A percentile compares a stretch with the other conserved stretches of the same genome.
phyloP scores from a whole-genome alignment of 768 basidiomycete genomes.

The Mycena capillaripes region DNA sequence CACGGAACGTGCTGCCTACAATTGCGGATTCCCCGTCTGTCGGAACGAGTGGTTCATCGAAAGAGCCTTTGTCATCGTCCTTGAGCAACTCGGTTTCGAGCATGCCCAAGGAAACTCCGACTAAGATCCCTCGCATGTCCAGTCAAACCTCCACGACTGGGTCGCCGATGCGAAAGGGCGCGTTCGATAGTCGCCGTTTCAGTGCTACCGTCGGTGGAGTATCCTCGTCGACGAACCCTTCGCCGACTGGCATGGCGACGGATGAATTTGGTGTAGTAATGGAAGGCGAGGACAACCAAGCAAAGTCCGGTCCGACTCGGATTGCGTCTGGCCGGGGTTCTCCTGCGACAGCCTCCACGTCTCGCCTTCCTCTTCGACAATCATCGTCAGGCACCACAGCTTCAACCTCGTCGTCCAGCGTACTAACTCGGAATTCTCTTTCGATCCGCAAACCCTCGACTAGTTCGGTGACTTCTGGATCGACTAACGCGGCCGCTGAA shows the following conservation, averaged over 20 bases:
- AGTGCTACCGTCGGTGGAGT: conserved; percentile 70
- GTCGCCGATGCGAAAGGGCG: conserved; percentile 77
- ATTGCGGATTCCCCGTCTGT: conserved; percentile 96
- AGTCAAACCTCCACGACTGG: conserved; percentile 82
- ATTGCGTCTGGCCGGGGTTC: conserved; percentile 76
- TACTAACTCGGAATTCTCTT: conserved; percentile 78
- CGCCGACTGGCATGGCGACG: conserved; percentile 67
- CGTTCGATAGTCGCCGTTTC: conserved; percentile 68
- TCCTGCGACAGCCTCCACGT: conserved; percentile 66
- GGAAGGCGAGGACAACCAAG: conserved; percentile 68
- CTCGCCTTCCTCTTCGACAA: conserved; percentile 80
- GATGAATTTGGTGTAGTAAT: conserved; percentile 91
- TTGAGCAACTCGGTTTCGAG: conserved; percentile 64
- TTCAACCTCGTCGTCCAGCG: conserved; percentile 58
- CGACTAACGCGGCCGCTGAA: conserved; percentile 65
- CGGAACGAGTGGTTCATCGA: conserved; percentile 63
- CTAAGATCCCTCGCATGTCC: conserved; percentile 94
- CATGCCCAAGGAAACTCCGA: conserved; percentile 86
- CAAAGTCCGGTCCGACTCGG: conserved; percentile 58
- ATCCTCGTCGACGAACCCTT: conserved; percentile 74
- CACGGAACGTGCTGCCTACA: conserved; percentile 84
- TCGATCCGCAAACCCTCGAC: conserved; percentile 90
- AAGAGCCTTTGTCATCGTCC: conserved; percentile 70
- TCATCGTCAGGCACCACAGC: conserved; percentile 62
- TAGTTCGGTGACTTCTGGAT: conserved; percentile 80